Evolutionary conservation across 2,329 filamentous ascomycete species (phyloP).

Genomic region (Emergomyces pasteurianus): DNA sequence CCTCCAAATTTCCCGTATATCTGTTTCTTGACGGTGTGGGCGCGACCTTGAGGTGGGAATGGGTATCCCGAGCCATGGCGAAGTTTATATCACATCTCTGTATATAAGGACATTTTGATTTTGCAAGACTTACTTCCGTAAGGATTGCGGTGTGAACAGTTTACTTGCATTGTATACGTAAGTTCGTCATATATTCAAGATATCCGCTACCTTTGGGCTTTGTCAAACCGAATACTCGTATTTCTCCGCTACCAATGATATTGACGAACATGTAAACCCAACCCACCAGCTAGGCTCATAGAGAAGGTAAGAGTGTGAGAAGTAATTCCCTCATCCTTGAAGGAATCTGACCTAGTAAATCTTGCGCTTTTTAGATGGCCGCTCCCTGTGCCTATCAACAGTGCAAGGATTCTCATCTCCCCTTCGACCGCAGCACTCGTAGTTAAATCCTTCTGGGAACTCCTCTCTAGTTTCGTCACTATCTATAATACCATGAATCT

Average conservation of each 20-base stretch:
- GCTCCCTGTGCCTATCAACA: slow-evolving; percentile 1
- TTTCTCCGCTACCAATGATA: not conserved
- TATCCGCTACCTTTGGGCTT: too few relatives aligned
- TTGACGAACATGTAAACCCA: too few relatives aligned
- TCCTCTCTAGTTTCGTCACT: not conserved
- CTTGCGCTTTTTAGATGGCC: not conserved
- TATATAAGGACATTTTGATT: not conserved
- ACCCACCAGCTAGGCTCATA: too few relatives aligned
- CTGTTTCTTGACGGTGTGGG: not conserved
- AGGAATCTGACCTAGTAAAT: not conserved
- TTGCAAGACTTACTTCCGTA: not conserved
- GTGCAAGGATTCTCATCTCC: slow-evolving; percentile 2
- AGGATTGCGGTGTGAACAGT: not conserved
- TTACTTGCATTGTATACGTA: not conserved
- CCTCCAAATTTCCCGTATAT: not conserved
- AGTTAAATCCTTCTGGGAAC: slow-evolving; percentile 4
- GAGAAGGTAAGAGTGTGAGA: not conserved
- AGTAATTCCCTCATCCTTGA: not conserved
- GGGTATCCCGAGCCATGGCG: not conserved
- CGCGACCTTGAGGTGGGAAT: not conserved
- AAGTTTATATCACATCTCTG: not conserved
- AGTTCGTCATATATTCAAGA: too few relatives aligned
- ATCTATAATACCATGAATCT: slow-evolving; percentile 7
- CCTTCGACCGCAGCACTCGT: slow-evolving; percentile 5
- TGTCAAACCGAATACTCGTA: not conserved